These are phyloP conservation scores for Blumeria graminis DNA, from an alignment of 2,329 filamentous ascomycete species.

Conservation along the genomic window DNA sequence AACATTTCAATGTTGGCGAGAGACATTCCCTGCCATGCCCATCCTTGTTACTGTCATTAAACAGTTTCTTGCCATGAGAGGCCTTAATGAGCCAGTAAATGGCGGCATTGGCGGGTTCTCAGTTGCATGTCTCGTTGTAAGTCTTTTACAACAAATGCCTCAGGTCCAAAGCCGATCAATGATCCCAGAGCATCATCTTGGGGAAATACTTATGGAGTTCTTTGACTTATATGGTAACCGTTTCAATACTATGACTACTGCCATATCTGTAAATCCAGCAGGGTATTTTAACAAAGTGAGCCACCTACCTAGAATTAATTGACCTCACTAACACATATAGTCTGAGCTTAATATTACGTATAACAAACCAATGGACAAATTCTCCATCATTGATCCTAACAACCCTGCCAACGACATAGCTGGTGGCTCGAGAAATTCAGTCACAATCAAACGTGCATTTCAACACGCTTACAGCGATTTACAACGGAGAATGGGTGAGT, in stretches of 20 bases:
- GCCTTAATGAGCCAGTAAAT: slow-evolving; percentile 71
- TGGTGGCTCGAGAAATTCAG: slow-evolving; percentile 53
- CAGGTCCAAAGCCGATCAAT: slow-evolving; percentile 37
- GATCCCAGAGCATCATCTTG: slow-evolving; percentile 41
- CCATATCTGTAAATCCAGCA: slow-evolving; percentile 54
- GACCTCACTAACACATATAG: background rate
- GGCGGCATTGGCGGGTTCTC: slow-evolving; percentile 88
- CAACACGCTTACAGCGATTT: slow-evolving; percentile 34
- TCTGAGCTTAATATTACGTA: slow-evolving; percentile 16
- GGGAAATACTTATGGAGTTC: slow-evolving; percentile 65
- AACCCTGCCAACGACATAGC: slow-evolving; percentile 69
- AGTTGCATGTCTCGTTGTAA: slow-evolving; percentile 79
- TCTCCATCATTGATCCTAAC: slow-evolving; percentile 86
- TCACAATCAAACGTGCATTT: slow-evolving; percentile 45
- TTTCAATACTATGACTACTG: slow-evolving; percentile 45
- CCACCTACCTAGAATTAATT: slow-evolving; percentile 3
- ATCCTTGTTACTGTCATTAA: slow-evolving; percentile 73
- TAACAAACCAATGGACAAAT: slow-evolving; percentile 30
- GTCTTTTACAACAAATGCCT: slow-evolving; percentile 62
- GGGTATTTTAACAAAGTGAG: slow-evolving; percentile 54
- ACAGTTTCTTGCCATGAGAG: slow-evolving; percentile 74
- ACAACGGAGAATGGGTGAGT: slow-evolving; percentile 28
- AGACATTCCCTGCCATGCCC: slow-evolving; percentile 61
- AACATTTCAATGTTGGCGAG: slow-evolving; percentile 63
- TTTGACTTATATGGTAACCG: slow-evolving; percentile 70